Conservation (phyloP, 345 rosid genomes). For the Microthlaspi erraticum region DNA sequence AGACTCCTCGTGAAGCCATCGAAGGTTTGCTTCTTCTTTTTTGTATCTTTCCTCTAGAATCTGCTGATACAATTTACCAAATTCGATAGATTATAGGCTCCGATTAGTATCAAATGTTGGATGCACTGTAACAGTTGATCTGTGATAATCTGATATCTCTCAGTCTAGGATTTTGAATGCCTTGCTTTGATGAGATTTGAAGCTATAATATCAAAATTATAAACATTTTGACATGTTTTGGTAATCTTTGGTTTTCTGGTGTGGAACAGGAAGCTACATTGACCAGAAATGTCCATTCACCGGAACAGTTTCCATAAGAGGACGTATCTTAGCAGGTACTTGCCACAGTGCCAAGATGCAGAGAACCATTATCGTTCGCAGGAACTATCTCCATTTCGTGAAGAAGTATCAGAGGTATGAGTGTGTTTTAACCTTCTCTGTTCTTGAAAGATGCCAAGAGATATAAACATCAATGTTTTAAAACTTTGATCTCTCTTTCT, state of each 20-base stretch:
- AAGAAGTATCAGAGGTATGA: constrained; percentile 87
- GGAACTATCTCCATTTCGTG: constrained; percentile 88
- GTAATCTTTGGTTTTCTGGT: background rate
- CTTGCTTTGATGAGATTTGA: constrained; percentile 4
- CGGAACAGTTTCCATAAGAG: constrained; percentile 86
- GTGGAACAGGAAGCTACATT: constrained; percentile 69
- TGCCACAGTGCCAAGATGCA: constrained; percentile 95
- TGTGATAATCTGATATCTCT: background rate
- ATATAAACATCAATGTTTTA: background rate
- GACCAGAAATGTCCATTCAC: constrained; percentile 95
- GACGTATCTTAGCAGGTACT: constrained; percentile 90
- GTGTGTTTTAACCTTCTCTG: background rate
- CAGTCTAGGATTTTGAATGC: background rate
- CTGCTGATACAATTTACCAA: background rate
- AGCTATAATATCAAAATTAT: background rate
- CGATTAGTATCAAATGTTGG: background rate
- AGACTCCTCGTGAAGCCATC: constrained; percentile 90
- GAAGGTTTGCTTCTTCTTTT: constrained; percentile 56
- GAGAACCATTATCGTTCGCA: constrained; percentile 85
- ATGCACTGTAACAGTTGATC: background rate
- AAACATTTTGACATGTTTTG: background rate
- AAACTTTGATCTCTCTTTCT: background rate
- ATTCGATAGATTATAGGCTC: background rate
- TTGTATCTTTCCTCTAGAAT: background rate
- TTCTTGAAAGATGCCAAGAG: background rate